Evolutionary conservation across 2,329 filamentous ascomycete species (phyloP).

Genomic region (Monilinia polystroma): DNA sequence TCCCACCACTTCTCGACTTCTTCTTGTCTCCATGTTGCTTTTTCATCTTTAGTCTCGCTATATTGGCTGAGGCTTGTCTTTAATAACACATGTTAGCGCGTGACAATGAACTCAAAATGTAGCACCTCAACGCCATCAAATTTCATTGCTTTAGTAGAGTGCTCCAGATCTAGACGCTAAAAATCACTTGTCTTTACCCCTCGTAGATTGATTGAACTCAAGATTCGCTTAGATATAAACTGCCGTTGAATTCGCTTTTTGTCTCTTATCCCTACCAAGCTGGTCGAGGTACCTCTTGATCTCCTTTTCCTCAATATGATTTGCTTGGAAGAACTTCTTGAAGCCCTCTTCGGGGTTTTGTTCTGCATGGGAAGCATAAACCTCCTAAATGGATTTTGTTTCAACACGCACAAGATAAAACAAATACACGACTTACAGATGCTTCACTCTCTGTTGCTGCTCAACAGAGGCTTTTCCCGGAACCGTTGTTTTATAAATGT

Average conservation of each 20-base stretch:
- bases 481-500: conserved; percentile 35
- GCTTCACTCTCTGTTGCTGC: conserved; percentile 53
- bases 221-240: not conserved
- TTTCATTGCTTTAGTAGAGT: not conserved
- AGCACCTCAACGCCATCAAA: not conserved
- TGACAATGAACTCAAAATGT: not conserved
- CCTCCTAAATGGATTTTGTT: not conserved
- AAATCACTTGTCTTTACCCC: not conserved
- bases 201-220: not conserved
- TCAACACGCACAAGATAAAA: not conserved
- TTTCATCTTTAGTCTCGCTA: conserved; percentile 36
- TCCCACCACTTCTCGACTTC: conserved; percentile 28
- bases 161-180: not conserved
- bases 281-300: not conserved
- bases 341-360: not conserved
- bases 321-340: not conserved
- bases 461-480: conserved; percentile 46
- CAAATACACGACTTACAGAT: conserved; percentile 35
- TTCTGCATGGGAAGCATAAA: not conserved
- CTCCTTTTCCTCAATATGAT: not conserved
- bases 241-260: not conserved
- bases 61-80: conserved; percentile 39
- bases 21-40: conserved; percentile 41
- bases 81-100: conserved; percentile 22
- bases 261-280: not conserved